These are phyloP conservation scores for Stagonosporopsis cucurbitacearum DNA, from an alignment of 2,329 filamentous ascomycete species.

Conservation along the genomic window DNA sequence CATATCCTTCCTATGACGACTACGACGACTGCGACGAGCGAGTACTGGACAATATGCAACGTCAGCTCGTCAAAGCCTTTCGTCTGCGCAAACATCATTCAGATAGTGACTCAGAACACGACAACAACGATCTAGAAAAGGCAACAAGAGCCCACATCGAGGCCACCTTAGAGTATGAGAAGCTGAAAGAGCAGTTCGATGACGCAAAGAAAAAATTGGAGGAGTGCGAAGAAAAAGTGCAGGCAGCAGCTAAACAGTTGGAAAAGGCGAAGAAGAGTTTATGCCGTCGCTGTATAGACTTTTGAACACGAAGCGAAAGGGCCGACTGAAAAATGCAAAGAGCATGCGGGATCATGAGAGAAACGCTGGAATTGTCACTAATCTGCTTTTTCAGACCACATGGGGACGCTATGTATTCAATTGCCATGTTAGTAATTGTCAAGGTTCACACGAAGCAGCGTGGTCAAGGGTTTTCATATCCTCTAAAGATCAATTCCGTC, in stretches of 20 bases:
- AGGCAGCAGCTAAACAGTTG: neutral
- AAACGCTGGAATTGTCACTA: too few species aligned
- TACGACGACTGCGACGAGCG: too few species aligned
- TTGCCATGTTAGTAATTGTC: too few species aligned
- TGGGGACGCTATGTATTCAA: too few species aligned
- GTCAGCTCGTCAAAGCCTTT: neutral
- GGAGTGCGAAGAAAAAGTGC: slow-evolving; percentile 6
- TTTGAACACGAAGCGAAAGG: neutral
- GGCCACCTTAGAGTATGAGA: slow-evolving; percentile 1
- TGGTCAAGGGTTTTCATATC: too few species aligned
- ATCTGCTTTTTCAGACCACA: too few species aligned
- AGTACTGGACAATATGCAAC: neutral
- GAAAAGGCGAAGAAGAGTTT: neutral
- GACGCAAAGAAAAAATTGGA: slow-evolving; percentile 3
- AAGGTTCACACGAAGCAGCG: too few species aligned
- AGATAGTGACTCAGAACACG: neutral
- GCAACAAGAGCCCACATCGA: slow-evolving; percentile 2
- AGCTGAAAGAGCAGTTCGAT: neutral
- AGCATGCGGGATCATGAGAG: neutral
- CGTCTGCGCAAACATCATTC: neutral
- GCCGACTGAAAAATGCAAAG: neutral
- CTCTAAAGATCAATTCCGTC: too few species aligned
- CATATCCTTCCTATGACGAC: neutral
- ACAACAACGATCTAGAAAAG: neutral
- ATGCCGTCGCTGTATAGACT: neutral